Conservation (phyloP, 352 stramenopile genomes). For the Peronospora farinosa region DNA sequence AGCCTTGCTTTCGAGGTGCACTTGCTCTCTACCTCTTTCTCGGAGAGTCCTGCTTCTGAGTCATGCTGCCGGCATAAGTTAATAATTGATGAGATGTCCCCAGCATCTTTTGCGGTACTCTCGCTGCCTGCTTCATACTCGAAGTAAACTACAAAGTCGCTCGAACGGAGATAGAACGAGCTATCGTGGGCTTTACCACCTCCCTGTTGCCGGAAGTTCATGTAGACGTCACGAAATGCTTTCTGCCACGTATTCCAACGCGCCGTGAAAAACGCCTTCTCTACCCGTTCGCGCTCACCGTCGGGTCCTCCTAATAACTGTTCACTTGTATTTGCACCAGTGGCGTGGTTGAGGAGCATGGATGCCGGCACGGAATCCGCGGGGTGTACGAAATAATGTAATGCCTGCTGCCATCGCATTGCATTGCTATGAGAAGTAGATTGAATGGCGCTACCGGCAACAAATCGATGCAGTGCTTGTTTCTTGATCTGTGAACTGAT, state of each 20-base stretch:
- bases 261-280: slow-evolving; percentile 53
- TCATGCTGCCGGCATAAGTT: slow-evolving; percentile 34
- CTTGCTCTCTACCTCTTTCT: slow-evolving; percentile 7
- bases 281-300: slow-evolving; percentile 37
- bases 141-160: slow-evolving; percentile 61
- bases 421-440: slow-evolving; percentile 16
- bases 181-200: not conserved
- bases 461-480: slow-evolving; percentile 30
- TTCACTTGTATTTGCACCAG: slow-evolving; percentile 22
- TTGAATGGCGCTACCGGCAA: slow-evolving; percentile 3
- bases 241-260: slow-evolving; percentile 60
- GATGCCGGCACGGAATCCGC: slow-evolving; percentile 44
- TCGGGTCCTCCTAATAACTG: slow-evolving; percentile 18
- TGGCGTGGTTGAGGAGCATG: slow-evolving; percentile 40
- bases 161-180: slow-evolving; percentile 56
- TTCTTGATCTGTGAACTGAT: slow-evolving; percentile 34
- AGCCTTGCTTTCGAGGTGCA: slow-evolving; percentile 15
- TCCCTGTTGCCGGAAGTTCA: slow-evolving; percentile 40
- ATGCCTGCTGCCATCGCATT: slow-evolving; percentile 54
- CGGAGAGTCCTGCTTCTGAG: not conserved
- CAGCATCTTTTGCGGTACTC: not conserved
- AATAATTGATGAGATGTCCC: slow-evolving; percentile 24
- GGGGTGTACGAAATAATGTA: slow-evolving; percentile 67
- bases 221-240: slow-evolving; percentile 62
- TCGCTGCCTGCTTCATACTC: slow-evolving; percentile 18